Conservation (phyloP, 352 stramenopile species). For the Pythium folliculosum region DNA sequence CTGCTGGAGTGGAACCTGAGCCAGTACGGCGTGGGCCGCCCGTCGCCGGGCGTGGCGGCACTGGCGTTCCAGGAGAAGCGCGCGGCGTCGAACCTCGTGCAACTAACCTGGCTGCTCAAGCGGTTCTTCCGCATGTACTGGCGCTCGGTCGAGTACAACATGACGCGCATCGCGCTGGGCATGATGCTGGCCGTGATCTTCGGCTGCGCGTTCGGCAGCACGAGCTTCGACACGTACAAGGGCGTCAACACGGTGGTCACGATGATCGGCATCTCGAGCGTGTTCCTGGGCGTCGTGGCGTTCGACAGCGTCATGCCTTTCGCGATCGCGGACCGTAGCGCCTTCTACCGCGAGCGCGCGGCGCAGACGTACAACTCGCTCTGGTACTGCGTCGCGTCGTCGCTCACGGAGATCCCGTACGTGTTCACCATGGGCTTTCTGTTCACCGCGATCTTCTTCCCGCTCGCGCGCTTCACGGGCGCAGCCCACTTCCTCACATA, state of each 20-base stretch:
- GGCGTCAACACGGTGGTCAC: constrained; percentile 37
- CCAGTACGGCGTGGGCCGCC: constrained; percentile 6
- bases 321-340: constrained; percentile 59
- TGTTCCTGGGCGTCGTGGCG: constrained; percentile 70
- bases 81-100: constrained; percentile 15
- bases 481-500: constrained; percentile 24
- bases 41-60: neutral
- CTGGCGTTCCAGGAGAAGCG: constrained; percentile 29
- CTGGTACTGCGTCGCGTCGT: constrained; percentile 60
- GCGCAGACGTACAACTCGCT: constrained; percentile 67
- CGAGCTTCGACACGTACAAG: constrained; percentile 26
- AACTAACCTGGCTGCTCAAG: constrained; percentile 15
- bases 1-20: constrained; percentile 17
- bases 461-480: constrained; percentile 33
- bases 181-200: constrained; percentile 50
- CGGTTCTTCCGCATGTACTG: constrained; percentile 59
- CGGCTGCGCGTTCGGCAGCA: constrained; percentile 30
- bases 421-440: constrained; percentile 27
- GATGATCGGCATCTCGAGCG: constrained; percentile 59
- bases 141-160: constrained; percentile 69
- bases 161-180: constrained; percentile 39
- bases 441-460: constrained; percentile 38
- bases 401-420: constrained; percentile 77
- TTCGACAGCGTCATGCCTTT: constrained; percentile 64
- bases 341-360: constrained; percentile 72